Base-by-base conservation (phyloP, 202 grass and related monocot genomes). In the Schoenoplectus tabernaemontani region DNA sequence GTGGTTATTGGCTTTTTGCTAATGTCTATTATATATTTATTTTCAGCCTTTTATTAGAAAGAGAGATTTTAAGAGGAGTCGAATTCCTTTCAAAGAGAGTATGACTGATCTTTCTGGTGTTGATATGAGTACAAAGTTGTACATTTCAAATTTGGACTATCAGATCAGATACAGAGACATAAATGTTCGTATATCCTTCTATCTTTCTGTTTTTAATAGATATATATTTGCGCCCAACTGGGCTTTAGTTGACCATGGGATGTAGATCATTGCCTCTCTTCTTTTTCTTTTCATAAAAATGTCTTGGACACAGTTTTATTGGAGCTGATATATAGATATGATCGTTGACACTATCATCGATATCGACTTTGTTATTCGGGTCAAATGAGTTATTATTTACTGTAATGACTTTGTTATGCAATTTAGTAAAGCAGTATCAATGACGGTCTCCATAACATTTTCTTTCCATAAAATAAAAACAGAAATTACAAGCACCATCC, bases 71-170 rank as follows among this genome's bases (percentile, higher is more conserved):
- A 93, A 84, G 36, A 87, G 83, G 93, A 93, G 90, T 78, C 83
- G 87, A 81, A 87, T 93, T 89, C 87, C 93, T 23, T 91, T 91
- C 74, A 89, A 81, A 86, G 90, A 93, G 73, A 88, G 88, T 89
- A 88, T 93, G 88, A 84, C 78, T 37, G 88, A 86, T 38, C 59
- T 2, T 34, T 86, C 84, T 83, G 93, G 88, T 86, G 81, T 89
- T 66, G 87, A 91, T 88, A 91, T 84, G 42, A 88, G 93, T 84
- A 93, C 90, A 56, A 93, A 97, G 82, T 58, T 97, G 79, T 97
- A 97, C 82, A 91, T 97, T 86, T 97, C 93, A 46, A 97, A 97
- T 82, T 83, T 97, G 76, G 85, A 97, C 71, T 89, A 89, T 86
- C 7, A 83, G 33, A 91, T 97, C 43, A 93, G 85, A 20, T 89